A percentile compares a stretch with the other conserved stretches of the same genome.
phyloP scores from a whole-genome alignment of 257 asterid species.

The Fraxinus cuspidata region DNA sequence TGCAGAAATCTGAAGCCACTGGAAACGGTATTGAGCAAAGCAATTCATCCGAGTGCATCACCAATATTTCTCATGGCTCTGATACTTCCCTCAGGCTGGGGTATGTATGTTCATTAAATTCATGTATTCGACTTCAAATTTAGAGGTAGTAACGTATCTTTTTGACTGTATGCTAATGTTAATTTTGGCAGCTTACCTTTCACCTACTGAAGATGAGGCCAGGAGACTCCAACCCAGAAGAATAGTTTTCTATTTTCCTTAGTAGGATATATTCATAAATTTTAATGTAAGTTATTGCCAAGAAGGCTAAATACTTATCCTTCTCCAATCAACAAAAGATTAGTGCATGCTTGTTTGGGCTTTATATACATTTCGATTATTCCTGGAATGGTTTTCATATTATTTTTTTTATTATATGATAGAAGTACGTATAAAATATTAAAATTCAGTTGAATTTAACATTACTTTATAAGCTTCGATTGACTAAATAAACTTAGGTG shows the following conservation, averaged over 20 bases:
- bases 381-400: background rate
- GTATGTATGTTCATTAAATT: conserved; percentile 45
- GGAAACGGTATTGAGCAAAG: conserved; percentile 36
- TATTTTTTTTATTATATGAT: too few species aligned
- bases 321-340: background rate
- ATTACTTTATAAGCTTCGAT: too few species aligned
- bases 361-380: too few species aligned
- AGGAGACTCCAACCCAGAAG: conserved; percentile 15
- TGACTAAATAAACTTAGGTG: too few species aligned
- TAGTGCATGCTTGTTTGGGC: background rate
- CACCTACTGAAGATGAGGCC: conserved; percentile 27
- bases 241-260: background rate
- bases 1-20: conserved; percentile 26
- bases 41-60: conserved; percentile 45
- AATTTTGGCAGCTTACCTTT: conserved; percentile 52
- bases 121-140: background rate
- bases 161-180: background rate
- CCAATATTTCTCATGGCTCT: conserved; percentile 28
- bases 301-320: background rate
- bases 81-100: conserved; percentile 71
- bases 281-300: background rate
- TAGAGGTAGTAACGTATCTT: too few species aligned
- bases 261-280: background rate
- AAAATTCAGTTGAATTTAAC: too few species aligned
- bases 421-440: background rate